phyloP scores from a whole-genome alignment of 257 asterid genomes.

The Phtheirospermum japonicum region DNA sequence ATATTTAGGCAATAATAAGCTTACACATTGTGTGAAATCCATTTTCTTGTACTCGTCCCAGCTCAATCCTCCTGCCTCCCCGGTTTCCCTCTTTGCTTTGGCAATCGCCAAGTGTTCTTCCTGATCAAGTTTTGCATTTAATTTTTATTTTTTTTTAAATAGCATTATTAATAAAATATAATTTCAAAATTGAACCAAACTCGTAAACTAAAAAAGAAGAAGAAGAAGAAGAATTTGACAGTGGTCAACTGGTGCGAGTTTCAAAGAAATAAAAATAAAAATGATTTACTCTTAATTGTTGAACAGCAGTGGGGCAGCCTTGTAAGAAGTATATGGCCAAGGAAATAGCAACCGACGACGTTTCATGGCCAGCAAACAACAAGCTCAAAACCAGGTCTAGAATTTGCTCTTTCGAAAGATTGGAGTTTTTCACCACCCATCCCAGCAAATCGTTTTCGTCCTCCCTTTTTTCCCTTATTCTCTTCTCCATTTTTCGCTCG shows the following conservation, averaged over 20 bases:
- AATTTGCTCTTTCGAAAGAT: slow-evolving; percentile 80
- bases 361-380: slow-evolving; percentile 90
- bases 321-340: slow-evolving; percentile 76
- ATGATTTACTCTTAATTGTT: slow-evolving; percentile 29
- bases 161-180: no score
- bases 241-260: no score
- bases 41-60: slow-evolving; percentile 95
- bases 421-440: slow-evolving; percentile 75
- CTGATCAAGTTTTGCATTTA: slow-evolving; percentile 38
- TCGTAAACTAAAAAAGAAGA: no score
- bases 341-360: slow-evolving; percentile 79
- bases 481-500: slow-evolving; percentile 73
- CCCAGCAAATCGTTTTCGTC: slow-evolving; percentile 74
- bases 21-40: slow-evolving; percentile 95
- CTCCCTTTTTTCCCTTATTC: slow-evolving; percentile 32
- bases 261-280: not conserved
- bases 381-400: slow-evolving; percentile 78
- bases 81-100: slow-evolving; percentile 40
- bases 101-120: slow-evolving; percentile 62
- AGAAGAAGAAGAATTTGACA: no score
- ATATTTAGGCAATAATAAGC: no score
- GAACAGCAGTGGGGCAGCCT: slow-evolving; percentile 60
- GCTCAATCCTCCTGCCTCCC: slow-evolving; percentile 43
- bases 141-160: no score
- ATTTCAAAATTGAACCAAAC: no score